Percentiles rank a stretch among this genome's conserved stretches.
These are phyloP conservation scores for Gossypium herbaceum DNA, from an alignment of 345 rosid genomes.

Conservation along the genomic window DNA sequence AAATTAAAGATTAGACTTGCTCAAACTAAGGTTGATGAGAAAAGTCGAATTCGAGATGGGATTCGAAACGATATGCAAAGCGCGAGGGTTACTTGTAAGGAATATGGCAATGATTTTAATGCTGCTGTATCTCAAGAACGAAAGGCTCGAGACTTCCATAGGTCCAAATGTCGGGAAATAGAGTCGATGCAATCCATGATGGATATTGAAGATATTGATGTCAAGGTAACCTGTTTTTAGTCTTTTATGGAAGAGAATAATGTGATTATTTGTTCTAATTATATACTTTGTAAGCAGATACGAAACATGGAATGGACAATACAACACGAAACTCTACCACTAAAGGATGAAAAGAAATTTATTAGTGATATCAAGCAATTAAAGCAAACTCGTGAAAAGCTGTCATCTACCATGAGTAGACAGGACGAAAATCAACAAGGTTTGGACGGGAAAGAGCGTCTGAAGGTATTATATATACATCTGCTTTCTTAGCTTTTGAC, in stretches of 20 bases:
- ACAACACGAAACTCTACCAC: constrained; percentile 61
- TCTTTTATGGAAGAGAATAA: neutral
- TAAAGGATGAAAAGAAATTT: constrained; percentile 68
- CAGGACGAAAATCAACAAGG: constrained; percentile 19
- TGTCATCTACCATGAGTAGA: constrained; percentile 49
- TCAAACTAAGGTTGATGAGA: constrained; percentile 53
- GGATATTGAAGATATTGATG: constrained; percentile 56
- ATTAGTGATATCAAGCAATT: constrained; percentile 67
- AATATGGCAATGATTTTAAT: constrained; percentile 29
- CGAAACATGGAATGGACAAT: constrained; percentile 60
- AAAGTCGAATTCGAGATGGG: constrained; percentile 62
- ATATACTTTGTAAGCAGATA: constrained; percentile 42
- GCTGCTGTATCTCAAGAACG: constrained; percentile 51
- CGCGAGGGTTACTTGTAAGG: constrained; percentile 27
- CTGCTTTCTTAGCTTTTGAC: neutral
- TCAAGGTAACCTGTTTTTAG: constrained; percentile 36
- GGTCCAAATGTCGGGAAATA: constrained; percentile 58
- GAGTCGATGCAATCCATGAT: constrained; percentile 48
- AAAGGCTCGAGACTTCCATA: constrained; percentile 48
- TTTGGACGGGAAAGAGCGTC: constrained; percentile 51
- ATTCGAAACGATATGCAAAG: constrained; percentile 48
- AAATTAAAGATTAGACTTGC: constrained; percentile 53
- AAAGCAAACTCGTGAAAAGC: constrained; percentile 41
- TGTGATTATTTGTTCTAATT: neutral
- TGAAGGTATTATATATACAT: constrained; percentile 43